Evolutionary conservation across 1,284 basidiomycete genomes (phyloP).

Genomic region (Taiwanofungus camphoratus): DNA sequence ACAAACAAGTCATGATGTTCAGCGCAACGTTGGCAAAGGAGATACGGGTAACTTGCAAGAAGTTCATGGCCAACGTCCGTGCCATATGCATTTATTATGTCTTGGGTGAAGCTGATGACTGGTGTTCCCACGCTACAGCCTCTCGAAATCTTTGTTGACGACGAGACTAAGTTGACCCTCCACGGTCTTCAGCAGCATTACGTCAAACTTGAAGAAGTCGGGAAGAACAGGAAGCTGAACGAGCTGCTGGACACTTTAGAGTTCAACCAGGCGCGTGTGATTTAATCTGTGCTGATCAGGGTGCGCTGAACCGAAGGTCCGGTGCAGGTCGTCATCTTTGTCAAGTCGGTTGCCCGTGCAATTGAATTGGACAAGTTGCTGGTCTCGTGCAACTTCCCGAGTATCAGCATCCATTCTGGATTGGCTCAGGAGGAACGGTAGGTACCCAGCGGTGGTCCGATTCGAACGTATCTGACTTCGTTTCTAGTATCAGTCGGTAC

Average conservation of each 20-base stretch:
- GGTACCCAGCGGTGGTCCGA: conserved; percentile 25
- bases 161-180: conserved; percentile 97
- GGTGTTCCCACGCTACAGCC: conserved; percentile 51
- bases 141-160: conserved; percentile 98
- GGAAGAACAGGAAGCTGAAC: conserved; percentile 98
- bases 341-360: conserved; percentile 95
- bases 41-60: conserved; percentile 96
- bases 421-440: conserved; percentile 94
- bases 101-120: neutral
- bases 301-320: too few relatives aligned
- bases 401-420: conserved; percentile 95
- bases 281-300: neutral
- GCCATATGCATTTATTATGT: neutral
- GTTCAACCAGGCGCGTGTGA: conserved; percentile 84
- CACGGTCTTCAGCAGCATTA: conserved; percentile 99
- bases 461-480: conserved; percentile 8
- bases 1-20: conserved; percentile 99
- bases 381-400: conserved; percentile 97
- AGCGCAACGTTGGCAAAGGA: conserved; percentile 98
- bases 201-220: conserved; percentile 91
- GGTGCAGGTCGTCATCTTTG: conserved; percentile 95
- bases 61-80: conserved; percentile 98
- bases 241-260: conserved; percentile 95
- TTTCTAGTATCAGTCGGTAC: conserved; percentile 85
- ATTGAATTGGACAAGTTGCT: conserved; percentile 96